phyloP scores from a whole-genome alignment of 192 early-diverging fungal genomes.

The Funneliformis mosseae region DNA sequence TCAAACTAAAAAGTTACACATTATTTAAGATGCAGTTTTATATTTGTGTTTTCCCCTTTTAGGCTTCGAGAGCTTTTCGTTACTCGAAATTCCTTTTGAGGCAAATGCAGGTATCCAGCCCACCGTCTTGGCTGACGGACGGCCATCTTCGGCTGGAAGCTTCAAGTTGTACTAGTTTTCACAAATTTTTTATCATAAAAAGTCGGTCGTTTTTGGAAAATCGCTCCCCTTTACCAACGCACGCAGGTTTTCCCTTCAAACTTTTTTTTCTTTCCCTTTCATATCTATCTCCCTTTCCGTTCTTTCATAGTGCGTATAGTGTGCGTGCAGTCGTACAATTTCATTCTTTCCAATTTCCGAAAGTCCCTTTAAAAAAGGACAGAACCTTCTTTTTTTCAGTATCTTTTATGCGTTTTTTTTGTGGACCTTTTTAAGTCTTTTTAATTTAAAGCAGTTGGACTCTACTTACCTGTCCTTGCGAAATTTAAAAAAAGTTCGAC shows the following conservation, averaged over 20 bases:
- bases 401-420: slow-evolving; percentile 20
- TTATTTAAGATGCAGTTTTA: not conserved
- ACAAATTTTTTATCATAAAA: slow-evolving; percentile 21
- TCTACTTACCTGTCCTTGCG: not conserved
- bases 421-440: slow-evolving; percentile 11
- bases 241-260: slow-evolving; percentile 17
- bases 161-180: not conserved
- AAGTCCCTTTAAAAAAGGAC: slow-evolving; percentile 28
- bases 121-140: not conserved
- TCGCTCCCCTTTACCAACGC: slow-evolving; percentile 17
- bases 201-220: not conserved
- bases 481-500: slow-evolving; percentile 3
- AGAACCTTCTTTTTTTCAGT: slow-evolving; percentile 23
- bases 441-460: not conserved
- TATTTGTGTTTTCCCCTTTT: not conserved
- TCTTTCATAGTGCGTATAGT: slow-evolving; percentile 22
- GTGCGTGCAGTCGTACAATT: slow-evolving; percentile 21
- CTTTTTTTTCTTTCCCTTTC: slow-evolving; percentile 13
- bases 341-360: not conserved
- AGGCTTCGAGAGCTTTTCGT: not conserved
- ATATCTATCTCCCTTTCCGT: slow-evolving; percentile 10
- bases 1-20: not conserved
- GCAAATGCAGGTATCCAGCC: slow-evolving; percentile 7
- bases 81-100: slow-evolving; percentile 9
- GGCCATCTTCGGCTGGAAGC: not conserved